A percentile compares a stretch with the other conserved stretches of the same genome.
Evolutionary conservation across 2,329 filamentous ascomycete genomes (phyloP).

Genomic region (Exophiala sp.): DNA sequence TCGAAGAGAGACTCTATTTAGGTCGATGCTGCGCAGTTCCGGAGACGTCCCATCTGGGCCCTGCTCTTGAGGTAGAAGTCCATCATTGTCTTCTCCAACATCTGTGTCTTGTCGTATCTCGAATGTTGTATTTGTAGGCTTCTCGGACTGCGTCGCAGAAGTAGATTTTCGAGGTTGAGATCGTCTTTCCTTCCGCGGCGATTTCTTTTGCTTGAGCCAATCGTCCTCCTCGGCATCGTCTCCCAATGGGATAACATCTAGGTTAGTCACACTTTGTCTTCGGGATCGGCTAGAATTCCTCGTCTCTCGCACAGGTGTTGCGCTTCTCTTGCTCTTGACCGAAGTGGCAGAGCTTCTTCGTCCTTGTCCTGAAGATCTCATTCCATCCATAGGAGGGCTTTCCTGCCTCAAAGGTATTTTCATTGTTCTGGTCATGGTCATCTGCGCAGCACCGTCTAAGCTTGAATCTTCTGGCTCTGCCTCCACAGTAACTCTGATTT

Average conservation of each 20-base stretch:
- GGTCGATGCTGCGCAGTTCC: constrained; percentile 23
- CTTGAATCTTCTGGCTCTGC: constrained; percentile 44
- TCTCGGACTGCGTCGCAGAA: background rate
- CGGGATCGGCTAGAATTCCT: constrained; percentile 12
- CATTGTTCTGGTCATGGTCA: constrained; percentile 33
- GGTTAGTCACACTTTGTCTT: constrained; percentile 28
- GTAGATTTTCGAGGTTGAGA: constrained; percentile 8
- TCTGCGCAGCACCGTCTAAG: constrained; percentile 29
- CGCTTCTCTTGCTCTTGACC: constrained; percentile 18
- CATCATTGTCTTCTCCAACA: constrained; percentile 8
- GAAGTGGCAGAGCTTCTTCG: constrained; percentile 3
- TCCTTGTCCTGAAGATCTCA: background rate
- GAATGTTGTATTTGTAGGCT: background rate
- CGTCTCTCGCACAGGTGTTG: constrained; percentile 14
- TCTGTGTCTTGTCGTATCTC: constrained; percentile 21
- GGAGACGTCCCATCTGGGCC: constrained; percentile 6
- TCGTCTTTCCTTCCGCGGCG: constrained; percentile 20
- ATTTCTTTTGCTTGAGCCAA: constrained; percentile 23
- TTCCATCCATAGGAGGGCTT: constrained; percentile 1
- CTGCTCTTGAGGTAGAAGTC: background rate
- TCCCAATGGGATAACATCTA: constrained; percentile 25
- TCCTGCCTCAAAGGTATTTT: constrained; percentile 41
- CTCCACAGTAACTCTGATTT: constrained; percentile 47
- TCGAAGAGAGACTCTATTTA: constrained; percentile 23
- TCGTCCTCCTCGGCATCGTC: constrained; percentile 28